Evolutionary conservation across 2,329 filamentous ascomycete species (phyloP).

Genomic region (Delphinella strobiligena): DNA sequence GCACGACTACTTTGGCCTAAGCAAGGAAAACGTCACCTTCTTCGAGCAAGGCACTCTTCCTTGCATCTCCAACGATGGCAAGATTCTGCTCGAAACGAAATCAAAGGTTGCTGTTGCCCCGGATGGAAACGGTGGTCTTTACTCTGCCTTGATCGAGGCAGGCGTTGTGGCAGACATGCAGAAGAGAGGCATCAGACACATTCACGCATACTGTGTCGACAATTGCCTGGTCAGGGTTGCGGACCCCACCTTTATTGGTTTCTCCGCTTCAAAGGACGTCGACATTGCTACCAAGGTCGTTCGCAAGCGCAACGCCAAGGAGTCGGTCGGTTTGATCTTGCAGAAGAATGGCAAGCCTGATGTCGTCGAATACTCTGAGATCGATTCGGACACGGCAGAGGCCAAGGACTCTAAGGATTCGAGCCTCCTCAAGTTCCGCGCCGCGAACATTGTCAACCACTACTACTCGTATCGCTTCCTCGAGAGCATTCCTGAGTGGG

Average conservation of each 20-base stretch:
- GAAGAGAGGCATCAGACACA: conserved; percentile 80
- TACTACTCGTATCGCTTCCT: conserved; percentile 96
- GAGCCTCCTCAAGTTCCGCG: conserved; percentile 83
- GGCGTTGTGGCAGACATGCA: conserved; percentile 80
- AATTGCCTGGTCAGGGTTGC: conserved; percentile 99
- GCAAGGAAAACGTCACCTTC: conserved; percentile 73
- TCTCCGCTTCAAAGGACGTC: conserved; percentile 74
- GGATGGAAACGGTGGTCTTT: conserved; percentile 94
- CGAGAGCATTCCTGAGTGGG: conserved; percentile 78
- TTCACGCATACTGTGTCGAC: conserved; percentile 96
- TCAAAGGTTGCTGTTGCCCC: conserved; percentile 85
- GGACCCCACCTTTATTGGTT: conserved; percentile 90
- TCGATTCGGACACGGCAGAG: conserved; percentile 77
- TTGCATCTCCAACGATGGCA: conserved; percentile 94
- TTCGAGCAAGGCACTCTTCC: conserved; percentile 96
- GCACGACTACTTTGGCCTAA: conserved; percentile 81
- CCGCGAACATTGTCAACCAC: conserved; percentile 99
- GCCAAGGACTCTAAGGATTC: conserved; percentile 72
- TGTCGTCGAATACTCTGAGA: conserved; percentile 98
- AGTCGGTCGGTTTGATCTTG: conserved; percentile 88
- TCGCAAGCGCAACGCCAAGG: conserved; percentile 90
- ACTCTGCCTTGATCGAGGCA: conserved; percentile 74
- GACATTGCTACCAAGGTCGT: conserved; percentile 99
- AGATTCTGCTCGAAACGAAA: conserved; percentile 89
- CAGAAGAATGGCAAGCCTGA: conserved; percentile 93